phyloP scores from a whole-genome alignment of 129 eudicot species.

The Flaveria ramosissima region DNA sequence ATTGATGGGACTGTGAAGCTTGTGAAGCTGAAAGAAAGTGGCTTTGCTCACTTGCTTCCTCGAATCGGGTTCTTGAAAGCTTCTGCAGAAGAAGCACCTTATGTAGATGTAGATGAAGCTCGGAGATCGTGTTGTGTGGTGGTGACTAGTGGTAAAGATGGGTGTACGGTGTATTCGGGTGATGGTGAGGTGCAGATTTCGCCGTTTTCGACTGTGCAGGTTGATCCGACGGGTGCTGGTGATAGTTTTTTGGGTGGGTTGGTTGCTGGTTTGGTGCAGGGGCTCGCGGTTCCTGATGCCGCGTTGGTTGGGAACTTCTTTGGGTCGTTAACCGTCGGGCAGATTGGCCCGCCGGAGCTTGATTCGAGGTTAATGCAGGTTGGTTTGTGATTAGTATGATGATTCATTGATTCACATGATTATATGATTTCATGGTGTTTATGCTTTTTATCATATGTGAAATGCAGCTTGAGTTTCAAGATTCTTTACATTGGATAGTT shows the following conservation, averaged over 20 bases:
- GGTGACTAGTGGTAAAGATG: constrained; percentile 83
- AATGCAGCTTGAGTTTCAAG: constrained; percentile 1
- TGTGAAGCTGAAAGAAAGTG: constrained; percentile 51
- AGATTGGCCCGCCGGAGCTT: constrained; percentile 75
- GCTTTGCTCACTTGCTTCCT: constrained; percentile 54
- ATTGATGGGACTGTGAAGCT: constrained; percentile 72
- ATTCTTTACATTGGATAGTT: neutral
- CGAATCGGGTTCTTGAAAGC: constrained; percentile 75
- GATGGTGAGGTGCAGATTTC: constrained; percentile 56
- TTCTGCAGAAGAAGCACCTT: constrained; percentile 79
- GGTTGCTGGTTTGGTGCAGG: constrained; percentile 72
- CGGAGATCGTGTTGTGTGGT: constrained; percentile 66
- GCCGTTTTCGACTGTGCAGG: constrained; percentile 69
- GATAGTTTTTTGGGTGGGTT: constrained; percentile 93
- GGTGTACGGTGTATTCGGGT: constrained; percentile 69
- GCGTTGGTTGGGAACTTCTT: constrained; percentile 88
- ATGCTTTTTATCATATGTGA: neutral
- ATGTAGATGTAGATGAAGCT: constrained; percentile 65
- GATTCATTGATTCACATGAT: neutral
- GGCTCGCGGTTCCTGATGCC: constrained; percentile 76
- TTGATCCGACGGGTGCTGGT: constrained; percentile 96
- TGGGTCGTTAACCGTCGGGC: constrained; percentile 79
- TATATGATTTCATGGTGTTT: too few relatives aligned
- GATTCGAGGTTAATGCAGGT: constrained; percentile 75
- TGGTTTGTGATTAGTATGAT: constrained; percentile 16